Percentiles rank a stretch among this genome's conserved stretches.
Conservation (phyloP, 176 grass and related monocot species). For the Triticum dicoccoides region DNA sequence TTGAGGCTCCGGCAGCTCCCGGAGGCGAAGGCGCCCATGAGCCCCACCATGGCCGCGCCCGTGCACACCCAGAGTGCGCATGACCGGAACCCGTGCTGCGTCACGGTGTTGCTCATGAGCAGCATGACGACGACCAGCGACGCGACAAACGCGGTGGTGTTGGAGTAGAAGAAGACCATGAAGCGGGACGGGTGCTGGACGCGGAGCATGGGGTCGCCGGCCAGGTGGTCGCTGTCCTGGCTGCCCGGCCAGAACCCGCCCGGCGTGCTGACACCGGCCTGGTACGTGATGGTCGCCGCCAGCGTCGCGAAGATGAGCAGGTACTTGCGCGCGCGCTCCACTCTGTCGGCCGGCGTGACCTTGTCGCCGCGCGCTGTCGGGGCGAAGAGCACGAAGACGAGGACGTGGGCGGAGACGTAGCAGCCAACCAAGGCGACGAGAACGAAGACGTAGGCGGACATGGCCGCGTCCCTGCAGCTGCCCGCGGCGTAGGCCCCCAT, state of each 20-base stretch:
- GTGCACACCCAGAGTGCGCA: constrained; percentile 43
- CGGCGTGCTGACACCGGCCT: constrained; percentile 37
- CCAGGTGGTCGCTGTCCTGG: background rate
- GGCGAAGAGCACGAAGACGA: constrained; percentile 11
- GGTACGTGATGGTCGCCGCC: constrained; percentile 31
- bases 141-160: constrained; percentile 46
- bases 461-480: constrained; percentile 38
- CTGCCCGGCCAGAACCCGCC: constrained; percentile 33
- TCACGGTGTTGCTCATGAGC: constrained; percentile 44
- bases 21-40: constrained; percentile 34
- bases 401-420: constrained; percentile 32
- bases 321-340: constrained; percentile 35
- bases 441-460: constrained; percentile 26
- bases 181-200: constrained; percentile 19
- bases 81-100: constrained; percentile 33
- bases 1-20: constrained; percentile 44
- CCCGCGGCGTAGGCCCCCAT: constrained; percentile 45
- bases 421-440: constrained; percentile 20
- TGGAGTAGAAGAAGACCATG: constrained; percentile 52
- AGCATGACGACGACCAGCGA: constrained; percentile 42
- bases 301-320: constrained; percentile 36
- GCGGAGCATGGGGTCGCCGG: constrained; percentile 32
- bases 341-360: background rate
- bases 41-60: constrained; percentile 13
- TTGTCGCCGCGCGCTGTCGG: background rate